Base-by-base conservation (phyloP, 257 asterid species). In the Misopates orontium region DNA sequence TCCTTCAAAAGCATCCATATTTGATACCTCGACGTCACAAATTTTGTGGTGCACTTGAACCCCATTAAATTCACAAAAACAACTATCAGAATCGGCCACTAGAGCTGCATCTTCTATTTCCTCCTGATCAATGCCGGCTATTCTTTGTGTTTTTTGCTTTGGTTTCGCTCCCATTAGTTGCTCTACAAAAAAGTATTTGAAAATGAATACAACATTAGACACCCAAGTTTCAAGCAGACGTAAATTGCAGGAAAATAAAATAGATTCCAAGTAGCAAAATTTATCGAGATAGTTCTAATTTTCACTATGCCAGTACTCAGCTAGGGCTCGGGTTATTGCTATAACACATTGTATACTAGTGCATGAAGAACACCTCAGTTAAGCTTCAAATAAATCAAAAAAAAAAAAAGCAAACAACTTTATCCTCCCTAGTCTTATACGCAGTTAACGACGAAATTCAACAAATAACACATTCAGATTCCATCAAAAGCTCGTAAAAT, bases 31-130 rank as follows among this genome's bases (percentile, higher is more conserved):
- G 0, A 83, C 74, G 67, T 87, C 90, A 69, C 72, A 82, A 57
- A 90, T 71, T 79, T 93, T 93, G 82, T 93, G 95, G 85, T 93
- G 99, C 73, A 93, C 66, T 71, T 80, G 79, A 54, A 93, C 92
- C 73, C 96, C 97, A 52, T 84, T 90, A 59, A 93, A 87, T 73
- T 87, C 91, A 28, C 95, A 87, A 75, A 93, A 93, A 60, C 77
- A 86, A 68, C 99, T 93, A 66, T 90, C 99, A 0, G 95, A 66
- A 71, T 93, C 97, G 62, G 95, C 97, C 72, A 93, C 52, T 66
- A 54, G 49, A 6, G 77, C 23, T 24, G 97, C 85, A 58, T 90
- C 99, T 65, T 82, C 87, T 64, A 88, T 60, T 73, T 90, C 95
- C 49, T 88, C 99, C 74, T 85, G 81, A 70, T 86, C 88, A 21